Conservation (phyloP, 1,284 basidiomycete species). For the Exobasidium cylindrosporum region DNA sequence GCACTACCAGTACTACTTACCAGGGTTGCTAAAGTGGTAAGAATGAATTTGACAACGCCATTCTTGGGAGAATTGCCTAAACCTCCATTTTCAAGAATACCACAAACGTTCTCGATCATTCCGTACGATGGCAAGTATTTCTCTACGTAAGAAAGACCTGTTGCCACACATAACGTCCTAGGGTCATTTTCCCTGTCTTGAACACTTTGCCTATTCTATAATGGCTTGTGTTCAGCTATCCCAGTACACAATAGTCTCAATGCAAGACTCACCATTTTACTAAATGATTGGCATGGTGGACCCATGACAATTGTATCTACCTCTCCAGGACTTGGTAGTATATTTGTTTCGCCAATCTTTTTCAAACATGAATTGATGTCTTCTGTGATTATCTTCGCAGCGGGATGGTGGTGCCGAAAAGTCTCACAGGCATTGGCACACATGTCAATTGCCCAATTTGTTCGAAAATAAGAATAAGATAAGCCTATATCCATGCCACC, state of each 20-base stretch:
- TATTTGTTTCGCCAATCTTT: not conserved
- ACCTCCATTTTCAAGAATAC: not conserved
- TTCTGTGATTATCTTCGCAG: not conserved
- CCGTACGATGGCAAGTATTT: not conserved
- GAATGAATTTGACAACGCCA: not conserved
- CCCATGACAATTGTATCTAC: conserved; percentile 6
- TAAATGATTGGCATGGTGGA: conserved; percentile 2
- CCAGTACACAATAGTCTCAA: not conserved
- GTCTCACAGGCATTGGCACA: not conserved
- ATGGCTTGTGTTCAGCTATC: not conserved
- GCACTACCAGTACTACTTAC: not conserved
- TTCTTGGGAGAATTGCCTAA: not conserved
- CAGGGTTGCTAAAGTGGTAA: too few species aligned
- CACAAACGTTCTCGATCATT: conserved; percentile 10
- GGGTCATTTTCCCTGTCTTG: not conserved
- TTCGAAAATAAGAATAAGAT: not conserved
- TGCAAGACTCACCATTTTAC: not conserved
- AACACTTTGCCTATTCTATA: not conserved
- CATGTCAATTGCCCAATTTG: conserved; percentile 6
- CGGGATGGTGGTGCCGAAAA: not conserved
- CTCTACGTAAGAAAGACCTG: conserved; percentile 5
- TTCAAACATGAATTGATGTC: not conserved
- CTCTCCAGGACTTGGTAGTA: not conserved
- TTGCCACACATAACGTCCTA: not conserved
- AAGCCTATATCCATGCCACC: conserved; percentile 1